Base-by-base conservation (phyloP, 306 rosid genomes). In the Inga oerstediana region DNA sequence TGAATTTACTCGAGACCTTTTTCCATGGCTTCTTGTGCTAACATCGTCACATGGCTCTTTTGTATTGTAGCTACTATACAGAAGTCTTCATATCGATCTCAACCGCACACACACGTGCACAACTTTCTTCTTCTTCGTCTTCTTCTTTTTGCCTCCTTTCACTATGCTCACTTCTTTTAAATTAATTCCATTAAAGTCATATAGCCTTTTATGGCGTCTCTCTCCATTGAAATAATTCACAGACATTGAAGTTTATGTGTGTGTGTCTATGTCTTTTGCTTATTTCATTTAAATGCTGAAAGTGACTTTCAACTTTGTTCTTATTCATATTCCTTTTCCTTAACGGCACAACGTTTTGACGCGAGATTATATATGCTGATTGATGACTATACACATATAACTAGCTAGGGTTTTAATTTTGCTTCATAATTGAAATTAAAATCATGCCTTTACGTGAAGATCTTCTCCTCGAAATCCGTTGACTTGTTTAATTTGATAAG, bases 21-120 rank as follows among this genome's bases (percentile, higher is more conserved):
- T 80, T 71, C 24, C 66, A 83, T 81, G 79, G 79, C 73, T 73
- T 83, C 81, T 68, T 72, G 22, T 27, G 30, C 41, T 77, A 24
- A 72, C 77, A 62, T 67, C 78, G n/a, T 81, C 95, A 87, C 87
- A 87, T 90, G 93, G 73, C 44, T 34, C 7, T 52, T 74, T 24
- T 62, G 68, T 62, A 24, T 62, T 84, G 87, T 82, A 84, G 89
- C 48, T 41, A 85, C 62, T 67, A 75, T 75, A 79, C 80, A 83
- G 86, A 90, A 39, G 56, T 81, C 39, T 43, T 30, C 68, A 22
- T 58, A 78, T 82, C 81, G 48, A 10, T 69, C 85, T 80, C 83
- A 59, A 12, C 88, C 91, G 77, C 43, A 39, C 43, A 39, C 43
- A 39, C 90, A 88, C 88, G 89, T 86, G 90, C 51, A 10, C 34